Base-by-base conservation (phyloP, 164 flowering plant genomes). In the Brasenia schreberi region DNA sequence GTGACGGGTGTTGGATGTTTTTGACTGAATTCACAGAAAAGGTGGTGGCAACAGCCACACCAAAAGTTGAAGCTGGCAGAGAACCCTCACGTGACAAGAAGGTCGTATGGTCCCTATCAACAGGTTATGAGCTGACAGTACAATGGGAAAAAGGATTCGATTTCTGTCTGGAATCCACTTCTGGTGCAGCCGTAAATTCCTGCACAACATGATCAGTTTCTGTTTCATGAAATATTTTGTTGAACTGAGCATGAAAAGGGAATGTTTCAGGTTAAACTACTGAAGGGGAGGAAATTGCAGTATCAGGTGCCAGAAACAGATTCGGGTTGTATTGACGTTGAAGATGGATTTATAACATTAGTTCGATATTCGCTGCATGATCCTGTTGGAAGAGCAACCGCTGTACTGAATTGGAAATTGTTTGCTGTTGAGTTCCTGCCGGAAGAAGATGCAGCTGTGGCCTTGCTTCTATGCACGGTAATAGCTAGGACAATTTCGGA, bases 41-140 rank as follows among this genome's bases (percentile, higher is more conserved):
- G 79, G 85, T 94, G 72, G 93, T 85, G 23, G 99, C 88, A 66
- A 89, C 92, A 39, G 99, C 95, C 67, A 82, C 78, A 65, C 99
- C 99, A 3, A 83, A 79, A 81, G 82, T 80, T n/a, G 73, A 74
- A 64, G 82, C 79, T 18, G 65, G 78, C 80, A 82, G 80, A 18
- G 73, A 74, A 65, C 81, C 79, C 18, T 68, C 78, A 0, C 76
- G 68, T 19, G 81, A 78, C 14, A 73, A 72, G 72, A 77, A 79
- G 68, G 81, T 88, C 7, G 69, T 78, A 6, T 94, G 99, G 99
- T 60, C 59, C 61, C 81, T 91, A 19, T 89, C 99, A 11, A 86
- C 90, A 0, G 99, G 96, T 17, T 77, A 85, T 44, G 94, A 87
- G 53, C 73, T 94, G 61, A 68, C 78, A 4, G 68, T 94, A 63